These are phyloP conservation scores for Acrodontium crateriforme DNA, from an alignment of 2,329 filamentous ascomycete species.

Conservation along the genomic window DNA sequence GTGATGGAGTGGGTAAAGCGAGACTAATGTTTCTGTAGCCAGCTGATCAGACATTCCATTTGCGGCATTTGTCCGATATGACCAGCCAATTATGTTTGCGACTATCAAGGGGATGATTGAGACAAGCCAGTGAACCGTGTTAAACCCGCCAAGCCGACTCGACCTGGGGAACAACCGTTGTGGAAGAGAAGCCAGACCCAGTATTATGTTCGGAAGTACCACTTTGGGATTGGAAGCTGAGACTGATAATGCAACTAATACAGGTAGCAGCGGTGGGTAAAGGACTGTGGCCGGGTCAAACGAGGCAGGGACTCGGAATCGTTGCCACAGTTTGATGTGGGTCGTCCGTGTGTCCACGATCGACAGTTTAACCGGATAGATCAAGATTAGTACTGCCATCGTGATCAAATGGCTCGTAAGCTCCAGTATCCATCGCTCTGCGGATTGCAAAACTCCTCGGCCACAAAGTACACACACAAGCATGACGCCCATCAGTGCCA, in stretches of 20 bases:
- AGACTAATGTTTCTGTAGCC: slow-evolving; percentile 43
- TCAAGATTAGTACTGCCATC: slow-evolving; percentile 16
- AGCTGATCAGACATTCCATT: slow-evolving; percentile 7
- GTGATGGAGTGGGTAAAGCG: slow-evolving; percentile 75
- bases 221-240: slow-evolving; percentile 46
- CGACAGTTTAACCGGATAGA: slow-evolving; percentile 22
- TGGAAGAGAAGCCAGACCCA: slow-evolving; percentile 66
- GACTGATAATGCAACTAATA: slow-evolving; percentile 64
- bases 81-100: slow-evolving; percentile 28
- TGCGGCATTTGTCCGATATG: neutral
- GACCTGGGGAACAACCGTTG: slow-evolving; percentile 55
- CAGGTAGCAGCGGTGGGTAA: slow-evolving; percentile 65
- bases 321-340: slow-evolving; percentile 26
- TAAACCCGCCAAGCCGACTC: slow-evolving; percentile 42
- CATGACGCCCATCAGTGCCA: slow-evolving; percentile 39
- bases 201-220: slow-evolving; percentile 66
- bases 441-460: slow-evolving; percentile 14
- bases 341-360: slow-evolving; percentile 18
- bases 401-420: slow-evolving; percentile 25
- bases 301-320: slow-evolving; percentile 51
- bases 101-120: slow-evolving; percentile 55
- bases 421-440: slow-evolving; percentile 20
- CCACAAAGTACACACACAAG: slow-evolving; percentile 32
- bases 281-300: slow-evolving; percentile 88
- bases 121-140: slow-evolving; percentile 64